These are phyloP conservation scores for Adiantum capillusveneris DNA, from an alignment of 75 land plant genomes.

Conservation along the genomic window DNA sequence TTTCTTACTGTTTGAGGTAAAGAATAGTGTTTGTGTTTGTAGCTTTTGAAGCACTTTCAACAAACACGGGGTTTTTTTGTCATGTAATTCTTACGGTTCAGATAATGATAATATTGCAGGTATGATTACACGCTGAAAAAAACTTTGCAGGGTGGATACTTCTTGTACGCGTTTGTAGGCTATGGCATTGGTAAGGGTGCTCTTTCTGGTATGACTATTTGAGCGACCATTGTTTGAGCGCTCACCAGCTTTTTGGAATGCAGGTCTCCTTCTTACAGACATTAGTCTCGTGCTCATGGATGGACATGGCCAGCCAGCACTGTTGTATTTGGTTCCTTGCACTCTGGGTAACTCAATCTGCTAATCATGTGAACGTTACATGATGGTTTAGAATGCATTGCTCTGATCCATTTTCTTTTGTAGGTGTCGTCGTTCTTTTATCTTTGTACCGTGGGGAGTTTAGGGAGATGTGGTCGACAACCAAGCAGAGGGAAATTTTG, in stretches of 20 bases:
- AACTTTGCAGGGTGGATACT: not conserved
- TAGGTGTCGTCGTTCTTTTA: conserved; percentile 54
- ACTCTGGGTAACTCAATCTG: conserved; percentile 53
- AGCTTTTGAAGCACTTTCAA: too few relatives aligned
- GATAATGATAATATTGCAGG: not conserved
- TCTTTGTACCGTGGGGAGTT: conserved; percentile 66
- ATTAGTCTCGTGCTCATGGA: conserved; percentile 62
- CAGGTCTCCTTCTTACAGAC: conserved; percentile 76
- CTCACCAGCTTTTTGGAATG: too few relatives aligned
- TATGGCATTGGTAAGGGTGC: conserved; percentile 7
- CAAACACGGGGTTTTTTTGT: too few relatives aligned
- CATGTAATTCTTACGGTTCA: too few relatives aligned
- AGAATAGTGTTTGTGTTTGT: too few relatives aligned
- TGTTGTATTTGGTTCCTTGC: conserved; percentile 82
- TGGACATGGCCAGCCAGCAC: conserved; percentile 85
- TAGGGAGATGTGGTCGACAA: conserved; percentile 44
- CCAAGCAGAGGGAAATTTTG: not conserved
- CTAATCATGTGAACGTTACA: not conserved
- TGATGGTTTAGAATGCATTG: not conserved
- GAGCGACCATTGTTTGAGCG: too few relatives aligned
- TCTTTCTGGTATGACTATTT: too few relatives aligned
- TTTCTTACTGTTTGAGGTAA: conserved; percentile 57
- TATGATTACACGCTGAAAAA: conserved; percentile 3
- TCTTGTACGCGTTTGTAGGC: not conserved
- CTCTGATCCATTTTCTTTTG: not conserved